phyloP scores from a whole-genome alignment of 495 filamentous ascomycete species.

The Podospora pseudopauciseta region DNA sequence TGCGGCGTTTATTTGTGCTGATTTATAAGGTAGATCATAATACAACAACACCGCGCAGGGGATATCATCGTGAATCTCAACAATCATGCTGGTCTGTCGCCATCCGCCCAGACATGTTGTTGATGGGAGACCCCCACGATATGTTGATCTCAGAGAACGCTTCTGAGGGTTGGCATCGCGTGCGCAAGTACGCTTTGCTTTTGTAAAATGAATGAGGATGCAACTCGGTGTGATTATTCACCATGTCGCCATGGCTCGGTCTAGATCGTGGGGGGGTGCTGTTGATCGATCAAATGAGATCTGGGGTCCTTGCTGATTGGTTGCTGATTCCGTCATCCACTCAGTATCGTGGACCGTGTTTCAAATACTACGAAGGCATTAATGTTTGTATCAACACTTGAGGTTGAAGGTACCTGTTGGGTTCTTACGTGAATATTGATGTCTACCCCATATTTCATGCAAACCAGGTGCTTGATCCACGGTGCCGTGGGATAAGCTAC shows the following conservation, averaged over 20 bases:
- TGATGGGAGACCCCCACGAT: neutral
- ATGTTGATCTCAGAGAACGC: neutral
- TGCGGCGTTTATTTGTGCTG: constrained; percentile 11
- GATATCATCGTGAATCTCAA: neutral
- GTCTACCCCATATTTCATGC: neutral
- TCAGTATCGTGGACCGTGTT: neutral
- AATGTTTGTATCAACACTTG: neutral
- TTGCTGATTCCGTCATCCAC: neutral
- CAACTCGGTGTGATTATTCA: neutral
- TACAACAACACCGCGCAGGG: neutral
- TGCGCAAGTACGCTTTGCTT: neutral
- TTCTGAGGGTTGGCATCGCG: neutral
- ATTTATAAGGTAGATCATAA: constrained; percentile 1
- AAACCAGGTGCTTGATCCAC: too few relatives aligned
- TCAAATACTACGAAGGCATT: neutral
- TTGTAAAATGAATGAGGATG: neutral
- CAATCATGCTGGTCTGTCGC: neutral
- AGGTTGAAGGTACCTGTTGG: neutral
- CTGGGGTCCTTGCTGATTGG: neutral
- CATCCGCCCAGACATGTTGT: neutral
- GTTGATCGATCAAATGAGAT: neutral
- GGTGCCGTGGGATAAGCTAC: too few relatives aligned
- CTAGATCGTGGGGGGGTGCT: neutral
- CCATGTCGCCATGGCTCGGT: neutral
- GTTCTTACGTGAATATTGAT: neutral